Evolutionary conservation across 1,139 yeast species (phyloP).

Genomic region (Geotrichum carabidarum): DNA sequence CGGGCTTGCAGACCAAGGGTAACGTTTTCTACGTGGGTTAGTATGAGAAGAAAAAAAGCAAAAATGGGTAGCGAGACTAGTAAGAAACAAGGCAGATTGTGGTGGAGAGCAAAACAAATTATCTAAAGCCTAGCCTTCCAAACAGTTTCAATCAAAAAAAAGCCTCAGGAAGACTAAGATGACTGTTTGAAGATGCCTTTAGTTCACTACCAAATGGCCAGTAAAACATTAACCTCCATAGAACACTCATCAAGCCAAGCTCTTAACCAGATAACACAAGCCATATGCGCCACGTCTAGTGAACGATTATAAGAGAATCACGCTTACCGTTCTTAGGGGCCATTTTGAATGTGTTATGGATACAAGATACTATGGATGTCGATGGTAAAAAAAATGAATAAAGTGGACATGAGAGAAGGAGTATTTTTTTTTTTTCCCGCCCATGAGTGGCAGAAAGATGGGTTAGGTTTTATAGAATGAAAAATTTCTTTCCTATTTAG

Average conservation of each 20-base stretch:
- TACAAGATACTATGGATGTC: slow-evolving; percentile 22
- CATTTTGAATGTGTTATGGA: slow-evolving; percentile 19
- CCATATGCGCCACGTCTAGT: neutral
- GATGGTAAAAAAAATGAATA: slow-evolving; percentile 13
- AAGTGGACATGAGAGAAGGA: neutral
- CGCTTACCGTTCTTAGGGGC: slow-evolving; percentile 25
- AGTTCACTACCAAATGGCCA: slow-evolving; percentile 1
- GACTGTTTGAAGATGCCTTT: slow-evolving; percentile 5
- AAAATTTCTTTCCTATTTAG: neutral
- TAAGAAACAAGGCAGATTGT: too few species aligned
- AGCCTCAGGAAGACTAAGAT: too few species aligned
- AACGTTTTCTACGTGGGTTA: slow-evolving; percentile 49
- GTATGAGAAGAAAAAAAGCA: slow-evolving; percentile 8
- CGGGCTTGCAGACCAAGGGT: slow-evolving; percentile 81
- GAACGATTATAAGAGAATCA: slow-evolving; percentile 22
- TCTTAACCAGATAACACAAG: neutral
- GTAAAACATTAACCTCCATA: slow-evolving; percentile 4
- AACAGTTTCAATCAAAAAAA: neutral
- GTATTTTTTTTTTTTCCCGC: too few species aligned
- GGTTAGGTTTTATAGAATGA: neutral
- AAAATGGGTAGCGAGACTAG: neutral
- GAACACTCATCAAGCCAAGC: slow-evolving; percentile 6
- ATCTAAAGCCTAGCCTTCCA: too few species aligned
- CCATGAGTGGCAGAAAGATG: neutral
- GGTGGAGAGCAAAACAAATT: neutral